Evolutionary conservation across 202 grass and related monocot genomes (phyloP).

Genomic region (Panicum hallii): DNA sequence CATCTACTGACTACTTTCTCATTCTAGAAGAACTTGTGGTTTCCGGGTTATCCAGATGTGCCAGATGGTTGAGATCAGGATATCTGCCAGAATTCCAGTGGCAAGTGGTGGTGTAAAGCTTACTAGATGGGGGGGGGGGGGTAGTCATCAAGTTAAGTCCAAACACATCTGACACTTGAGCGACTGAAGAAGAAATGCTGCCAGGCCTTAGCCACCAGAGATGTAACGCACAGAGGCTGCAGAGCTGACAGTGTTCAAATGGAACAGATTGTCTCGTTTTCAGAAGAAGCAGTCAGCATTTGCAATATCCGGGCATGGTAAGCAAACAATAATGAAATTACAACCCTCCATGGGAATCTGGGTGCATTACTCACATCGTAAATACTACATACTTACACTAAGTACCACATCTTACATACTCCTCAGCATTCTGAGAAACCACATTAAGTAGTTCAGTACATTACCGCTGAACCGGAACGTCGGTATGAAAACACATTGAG

Average conservation of each 20-base stretch:
- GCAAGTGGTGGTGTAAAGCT: no score
- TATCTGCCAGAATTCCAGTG: background rate
- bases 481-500: background rate
- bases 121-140: no score
- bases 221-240: no score
- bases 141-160: no score
- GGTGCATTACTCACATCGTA: background rate
- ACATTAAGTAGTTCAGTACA: background rate
- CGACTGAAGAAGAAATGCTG: slow-evolving; percentile 3
- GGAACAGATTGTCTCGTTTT: background rate
- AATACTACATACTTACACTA: background rate
- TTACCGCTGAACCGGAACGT: slow-evolving; percentile 4
- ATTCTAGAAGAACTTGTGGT: no score
- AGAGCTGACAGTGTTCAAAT: background rate
- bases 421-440: background rate
- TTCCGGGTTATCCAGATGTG: background rate
- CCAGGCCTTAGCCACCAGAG: no score
- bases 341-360: background rate
- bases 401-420: background rate
- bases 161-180: background rate
- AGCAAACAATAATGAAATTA: slow-evolving; percentile 1
- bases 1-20: background rate
- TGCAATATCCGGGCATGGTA: background rate
- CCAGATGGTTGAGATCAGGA: background rate
- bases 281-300: background rate